Base-by-base conservation (phyloP, 306 rosid species). In the Coriaria nepalensis region DNA sequence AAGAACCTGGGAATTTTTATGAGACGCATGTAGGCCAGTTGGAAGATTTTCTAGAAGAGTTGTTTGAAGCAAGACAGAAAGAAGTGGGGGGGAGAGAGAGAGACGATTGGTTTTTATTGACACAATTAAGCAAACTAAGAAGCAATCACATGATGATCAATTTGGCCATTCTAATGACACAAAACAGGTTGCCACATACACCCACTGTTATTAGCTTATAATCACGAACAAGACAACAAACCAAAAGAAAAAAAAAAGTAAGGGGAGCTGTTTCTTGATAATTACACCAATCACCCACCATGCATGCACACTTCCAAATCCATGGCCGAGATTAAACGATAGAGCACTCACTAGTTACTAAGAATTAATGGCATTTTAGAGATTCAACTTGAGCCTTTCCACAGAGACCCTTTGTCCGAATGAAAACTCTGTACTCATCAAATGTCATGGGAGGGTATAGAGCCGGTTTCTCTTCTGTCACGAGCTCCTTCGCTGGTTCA, bases 331-430 rank as follows among this genome's bases (percentile, higher is more conserved):
- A 10, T 10, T 41, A 15, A 52, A 20, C 29, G 29, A 20, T 20
- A 20, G 29, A n/a, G 29, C 29, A 20, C 2, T 1, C 2, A 6
- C 20, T 38, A 7, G 15, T 10, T 10, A 41, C 5, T 5, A 45
- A 52, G 37, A 48, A 64, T 7, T 45, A 52, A 48, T 35, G 52
- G 49, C 77, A 59, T 61, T 68, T 60, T 53, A 68, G 65, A 9
- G 92, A 80, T 36, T 90, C 84, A 44, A 81, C 78, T 71, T 84
- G 90, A 13, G 78, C 48, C 52, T 86, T 84, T 8, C 95, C 97
- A 65, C 80, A 73, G 2, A 71, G 78, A 43, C 97, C 97, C 56
- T 58, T 79, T 2, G 47, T 72, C 94, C 97, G 73, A 46, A 90
- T 73, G 56, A 59, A 68, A 14, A 79, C 80, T 42, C 97, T 82